phyloP scores from a whole-genome alignment of 2,329 filamentous ascomycete genomes.

The Aspergillus niger region DNA sequence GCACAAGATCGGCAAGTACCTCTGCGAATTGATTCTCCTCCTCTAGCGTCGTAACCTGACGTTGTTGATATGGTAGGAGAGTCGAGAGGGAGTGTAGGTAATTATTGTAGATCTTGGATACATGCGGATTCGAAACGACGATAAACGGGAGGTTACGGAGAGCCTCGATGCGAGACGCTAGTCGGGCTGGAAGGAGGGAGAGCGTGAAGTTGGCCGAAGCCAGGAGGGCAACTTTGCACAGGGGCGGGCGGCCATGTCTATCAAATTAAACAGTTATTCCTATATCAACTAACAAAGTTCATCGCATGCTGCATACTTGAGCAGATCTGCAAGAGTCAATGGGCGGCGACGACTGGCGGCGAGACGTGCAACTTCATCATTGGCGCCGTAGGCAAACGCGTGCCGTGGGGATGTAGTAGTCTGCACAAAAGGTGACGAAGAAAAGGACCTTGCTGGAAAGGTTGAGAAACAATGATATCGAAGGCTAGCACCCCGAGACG shows the following conservation, averaged over 20 bases:
- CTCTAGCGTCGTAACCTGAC: slow-evolving; percentile 72
- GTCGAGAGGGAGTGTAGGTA: slow-evolving; percentile 92
- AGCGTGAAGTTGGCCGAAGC: slow-evolving; percentile 95
- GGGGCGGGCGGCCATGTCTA: slow-evolving; percentile 77
- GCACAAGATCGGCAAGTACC: slow-evolving; percentile 90
- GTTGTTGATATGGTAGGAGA: slow-evolving; percentile 78
- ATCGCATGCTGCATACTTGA: slow-evolving; percentile 57
- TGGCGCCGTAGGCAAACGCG: slow-evolving; percentile 57
- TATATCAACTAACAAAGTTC: neutral
- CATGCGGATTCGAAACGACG: slow-evolving; percentile 95
- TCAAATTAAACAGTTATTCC: neutral
- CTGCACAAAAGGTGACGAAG: slow-evolving; percentile 20
- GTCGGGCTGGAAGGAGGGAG: slow-evolving; percentile 83
- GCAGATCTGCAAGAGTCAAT: slow-evolving; percentile 82
- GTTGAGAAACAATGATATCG: neutral
- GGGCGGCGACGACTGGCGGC: slow-evolving; percentile 77
- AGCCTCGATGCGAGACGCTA: slow-evolving; percentile 91
- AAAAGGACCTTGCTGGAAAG: slow-evolving; percentile 14
- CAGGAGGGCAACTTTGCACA: slow-evolving; percentile 77
- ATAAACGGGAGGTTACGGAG: slow-evolving; percentile 94
- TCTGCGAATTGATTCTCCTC: slow-evolving; percentile 91
- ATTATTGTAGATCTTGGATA: slow-evolving; percentile 92
- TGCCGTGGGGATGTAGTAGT: slow-evolving; percentile 49
- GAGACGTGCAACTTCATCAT: slow-evolving; percentile 76
- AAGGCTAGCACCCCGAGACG: slow-evolving; percentile 14